Percentiles rank a stretch among this genome's conserved stretches.
Evolutionary conservation across 345 rosid species (phyloP).

Genomic region (Sisymbrium altissimum): DNA sequence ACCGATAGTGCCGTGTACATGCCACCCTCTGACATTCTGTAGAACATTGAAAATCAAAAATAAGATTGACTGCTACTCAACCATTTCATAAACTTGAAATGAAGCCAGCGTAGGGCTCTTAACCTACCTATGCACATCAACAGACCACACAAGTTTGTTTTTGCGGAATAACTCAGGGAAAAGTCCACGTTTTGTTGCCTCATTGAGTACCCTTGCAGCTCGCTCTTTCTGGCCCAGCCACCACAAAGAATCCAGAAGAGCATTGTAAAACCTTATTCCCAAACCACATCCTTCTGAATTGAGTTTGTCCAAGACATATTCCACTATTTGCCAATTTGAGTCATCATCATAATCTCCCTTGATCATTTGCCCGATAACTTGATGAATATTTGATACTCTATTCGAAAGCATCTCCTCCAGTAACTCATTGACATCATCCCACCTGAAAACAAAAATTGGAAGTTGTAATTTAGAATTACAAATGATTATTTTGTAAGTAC

Average conservation of each 20-base stretch:
- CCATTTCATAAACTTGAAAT: constrained; percentile 9
- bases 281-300: constrained; percentile 84
- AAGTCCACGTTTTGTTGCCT: constrained; percentile 78
- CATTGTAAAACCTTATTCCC: constrained; percentile 87
- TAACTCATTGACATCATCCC: constrained; percentile 69
- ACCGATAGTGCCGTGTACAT: constrained; percentile 69
- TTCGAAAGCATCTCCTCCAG: constrained; percentile 76
- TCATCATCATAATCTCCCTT: constrained; percentile 86
- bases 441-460: constrained; percentile 47
- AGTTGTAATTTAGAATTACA: constrained; percentile 11
- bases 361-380: constrained; percentile 89
- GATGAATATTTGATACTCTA: constrained; percentile 77
- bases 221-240: constrained; percentile 90
- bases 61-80: constrained; percentile 16
- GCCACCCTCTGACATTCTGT: constrained; percentile 93
- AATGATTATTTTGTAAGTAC: neutral
- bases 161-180: constrained; percentile 86
- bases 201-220: constrained; percentile 76
- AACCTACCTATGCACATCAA: constrained; percentile 82
- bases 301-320: constrained; percentile 81
- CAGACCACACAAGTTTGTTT: constrained; percentile 83
- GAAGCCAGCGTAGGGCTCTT: constrained; percentile 1
- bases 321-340: constrained; percentile 94
- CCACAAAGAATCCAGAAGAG: constrained; percentile 94
- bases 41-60: constrained; percentile 27